A percentile compares a stretch with the other conserved stretches of the same genome.
phyloP scores from a whole-genome alignment of 495 filamentous ascomycete species.

The Tuber indicum region DNA sequence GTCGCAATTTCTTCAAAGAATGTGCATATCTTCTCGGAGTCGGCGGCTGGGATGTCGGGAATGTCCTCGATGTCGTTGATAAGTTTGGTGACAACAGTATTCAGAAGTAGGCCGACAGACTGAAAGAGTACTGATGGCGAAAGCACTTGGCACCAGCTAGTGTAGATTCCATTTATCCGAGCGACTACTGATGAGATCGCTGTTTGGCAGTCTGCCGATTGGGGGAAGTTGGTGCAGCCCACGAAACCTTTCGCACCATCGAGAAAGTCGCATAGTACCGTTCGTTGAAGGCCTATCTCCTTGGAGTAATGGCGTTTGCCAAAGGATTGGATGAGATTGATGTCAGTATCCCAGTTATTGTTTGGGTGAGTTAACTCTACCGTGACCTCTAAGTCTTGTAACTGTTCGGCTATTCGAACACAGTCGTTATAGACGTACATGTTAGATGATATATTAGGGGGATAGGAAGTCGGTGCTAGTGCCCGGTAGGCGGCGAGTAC shows the following conservation, averaged over 20 bases:
- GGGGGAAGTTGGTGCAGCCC: slow-evolving; percentile 57
- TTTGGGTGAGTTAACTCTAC: slow-evolving; percentile 51
- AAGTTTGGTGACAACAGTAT: slow-evolving; percentile 72
- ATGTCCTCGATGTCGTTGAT: slow-evolving; percentile 82
- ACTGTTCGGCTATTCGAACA: slow-evolving; percentile 63
- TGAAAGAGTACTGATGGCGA: slow-evolving; percentile 77
- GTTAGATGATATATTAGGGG: slow-evolving; percentile 42
- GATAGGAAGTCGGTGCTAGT: slow-evolving; percentile 73
- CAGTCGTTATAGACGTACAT: slow-evolving; percentile 90
- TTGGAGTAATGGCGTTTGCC: slow-evolving; percentile 76
- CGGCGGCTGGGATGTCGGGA: slow-evolving; percentile 74
- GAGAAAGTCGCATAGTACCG: slow-evolving; percentile 73
- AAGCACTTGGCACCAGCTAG: slow-evolving; percentile 72
- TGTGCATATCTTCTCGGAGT: slow-evolving; percentile 68
- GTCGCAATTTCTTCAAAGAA: slow-evolving; percentile 65
- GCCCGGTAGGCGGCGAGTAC: slow-evolving; percentile 88
- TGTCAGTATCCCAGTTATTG: slow-evolving; percentile 61
- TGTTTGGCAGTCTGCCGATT: slow-evolving; percentile 59
- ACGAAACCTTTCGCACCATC: slow-evolving; percentile 65
- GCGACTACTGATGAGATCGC: slow-evolving; percentile 63
- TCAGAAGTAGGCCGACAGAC: slow-evolving; percentile 71
- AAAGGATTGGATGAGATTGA: slow-evolving; percentile 66
- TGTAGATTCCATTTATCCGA: slow-evolving; percentile 61
- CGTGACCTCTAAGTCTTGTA: slow-evolving; percentile 41
- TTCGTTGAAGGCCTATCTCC: slow-evolving; percentile 81